Base-by-base conservation (phyloP, 352 stramenopile species). In the Pythium folliculosum region DNA sequence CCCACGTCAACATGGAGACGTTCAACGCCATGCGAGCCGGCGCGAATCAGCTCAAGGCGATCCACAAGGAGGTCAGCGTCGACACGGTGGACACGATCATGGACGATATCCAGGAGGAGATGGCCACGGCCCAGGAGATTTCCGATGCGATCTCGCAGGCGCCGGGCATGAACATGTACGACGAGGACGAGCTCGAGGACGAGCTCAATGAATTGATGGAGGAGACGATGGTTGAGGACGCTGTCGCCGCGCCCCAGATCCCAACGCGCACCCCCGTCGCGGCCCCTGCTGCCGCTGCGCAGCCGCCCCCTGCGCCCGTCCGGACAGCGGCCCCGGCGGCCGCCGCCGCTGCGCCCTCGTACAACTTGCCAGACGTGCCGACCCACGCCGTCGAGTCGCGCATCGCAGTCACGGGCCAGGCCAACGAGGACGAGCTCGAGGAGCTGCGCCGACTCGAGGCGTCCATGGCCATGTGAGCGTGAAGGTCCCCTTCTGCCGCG, bases 71-170 rank as follows among this genome's bases (percentile, higher is more conserved):
- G 64, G 95, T 99, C 68, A 96, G 97, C 71, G 94, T 99, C 47
- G 97, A 99, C 75, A 95, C 94, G 66, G 97, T 99, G 51, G 96
- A 99, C 77, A 97, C 98, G 67, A 94, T 99, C 60, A 99, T 99
- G 96, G 97, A 99, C 79, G 92, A 98, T 65, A 98, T 99, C 72
- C 95, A 97, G 77, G 96, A 98, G 73, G 93, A 98, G 73, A 98
- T 98, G 95, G 94, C 97, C 50, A 91, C 92, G 57, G 94, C 93
- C 3, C 86, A 98, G 67, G 94, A 98, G 80, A 98, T 99, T 67
- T 91, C 84, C 22, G 77, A 87, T 56, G 95, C 95, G 13, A 98
- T 99, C 74, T 96, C 92, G 35, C 90, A 98, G 72, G 91, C 95
- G n/a, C 82, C 98, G 0, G 92, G 97, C 67, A 88, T 91, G n/a